A percentile compares a stretch with the other conserved stretches of the same genome.
Conservation (phyloP, 73 alveolate species). For the Paramecium octaurelia region DNA sequence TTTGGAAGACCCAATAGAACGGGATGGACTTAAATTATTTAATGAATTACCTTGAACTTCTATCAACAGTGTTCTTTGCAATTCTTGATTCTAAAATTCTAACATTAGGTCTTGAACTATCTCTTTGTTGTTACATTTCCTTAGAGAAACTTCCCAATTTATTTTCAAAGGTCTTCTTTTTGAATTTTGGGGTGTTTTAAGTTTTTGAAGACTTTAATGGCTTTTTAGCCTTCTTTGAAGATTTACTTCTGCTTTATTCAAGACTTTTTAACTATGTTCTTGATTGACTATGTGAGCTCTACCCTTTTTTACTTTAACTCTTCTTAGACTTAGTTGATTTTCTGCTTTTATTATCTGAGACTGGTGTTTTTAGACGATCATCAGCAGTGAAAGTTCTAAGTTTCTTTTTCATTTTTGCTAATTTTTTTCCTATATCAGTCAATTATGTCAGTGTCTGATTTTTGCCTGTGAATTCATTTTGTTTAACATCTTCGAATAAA, state of each 20-base stretch:
- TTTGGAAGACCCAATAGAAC: background rate
- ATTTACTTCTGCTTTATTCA: conserved; percentile 3
- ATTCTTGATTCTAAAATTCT: background rate
- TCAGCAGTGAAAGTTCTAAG: background rate
- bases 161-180: background rate
- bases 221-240: background rate
- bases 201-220: background rate
- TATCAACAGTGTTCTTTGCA: background rate
- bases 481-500: background rate
- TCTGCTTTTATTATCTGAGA: background rate
- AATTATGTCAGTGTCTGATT: background rate
- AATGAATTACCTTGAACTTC: background rate
- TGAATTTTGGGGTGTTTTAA: conserved; percentile 31
- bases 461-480: background rate
- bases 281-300: background rate
- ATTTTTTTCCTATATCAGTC: background rate
- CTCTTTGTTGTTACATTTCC: background rate
- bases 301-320: background rate
- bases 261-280: background rate
- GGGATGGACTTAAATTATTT: background rate
- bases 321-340: conserved; percentile 3
- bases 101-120: background rate
- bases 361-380: background rate
- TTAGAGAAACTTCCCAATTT: conserved; percentile 32
- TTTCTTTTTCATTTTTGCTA: background rate